Base-by-base conservation (phyloP, 2,329 filamentous ascomycete genomes). In the Amylocarpus encephaloides region DNA sequence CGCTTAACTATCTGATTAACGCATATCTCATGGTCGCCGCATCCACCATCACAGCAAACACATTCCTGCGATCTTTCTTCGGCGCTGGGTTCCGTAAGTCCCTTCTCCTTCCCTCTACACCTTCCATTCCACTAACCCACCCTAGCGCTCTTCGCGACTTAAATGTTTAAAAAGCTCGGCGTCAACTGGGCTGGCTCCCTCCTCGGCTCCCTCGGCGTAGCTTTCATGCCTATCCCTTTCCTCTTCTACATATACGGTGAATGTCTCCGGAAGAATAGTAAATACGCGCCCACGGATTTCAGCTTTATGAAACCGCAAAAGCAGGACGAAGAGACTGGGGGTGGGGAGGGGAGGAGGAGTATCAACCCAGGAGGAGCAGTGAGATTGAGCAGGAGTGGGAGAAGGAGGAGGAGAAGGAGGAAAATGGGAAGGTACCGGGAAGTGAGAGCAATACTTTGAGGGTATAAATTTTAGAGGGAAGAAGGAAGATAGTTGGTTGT, bases 181-280 rank as follows among this genome's bases (percentile, higher is more conserved):
- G 66, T 71, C 3, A 63, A 58, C 5, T 70, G 70, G 67, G 71
- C 70, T 2, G 67, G 63, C 4, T 67, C 64, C 36, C 49, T 72
- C 32, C 58, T 73, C 10, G 70, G 63, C 0, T 70, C 72, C 43
- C 61, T 75, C 5, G 68, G 66, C 49, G 61, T 66, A 0, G 43
- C 70, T 5, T 64, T 73, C 57, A 62, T 67, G 2, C 70, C 68
- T 1, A 64, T 74, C 19, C 72, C 73, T n/a, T 74, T 69, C 52
- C 43, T 71, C 5, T 66, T 73, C 22, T 73, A 68, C 44, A 56
- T 44, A 12, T 70, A 58, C 47, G 68, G 68, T 1, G 59, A 61
- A 22, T 49, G 46, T 18, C 46, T 69, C 30, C 57, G 67, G 34
- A 57, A 55, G 13, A 62, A 56, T 52, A 66, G 57, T 16, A 51